Conservation (phyloP, 257 asterid genomes). For the Leonotis leonurus region DNA sequence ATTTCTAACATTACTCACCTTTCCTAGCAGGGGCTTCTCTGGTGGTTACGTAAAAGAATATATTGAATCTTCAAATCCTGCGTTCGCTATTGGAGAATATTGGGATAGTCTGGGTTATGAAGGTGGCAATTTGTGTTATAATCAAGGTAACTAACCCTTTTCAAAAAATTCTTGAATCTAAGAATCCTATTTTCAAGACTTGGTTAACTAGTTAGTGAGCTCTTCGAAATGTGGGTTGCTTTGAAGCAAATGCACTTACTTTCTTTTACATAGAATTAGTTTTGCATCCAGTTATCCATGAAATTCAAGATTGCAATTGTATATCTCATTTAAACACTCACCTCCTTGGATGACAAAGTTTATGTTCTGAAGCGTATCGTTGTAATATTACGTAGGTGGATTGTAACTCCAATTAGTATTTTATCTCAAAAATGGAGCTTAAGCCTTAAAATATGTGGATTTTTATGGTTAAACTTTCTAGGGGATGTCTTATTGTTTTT, state of each 20-base stretch:
- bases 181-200: not conserved
- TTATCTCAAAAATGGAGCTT: not conserved
- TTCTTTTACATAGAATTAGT: not conserved
- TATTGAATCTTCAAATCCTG: slow-evolving; percentile 45
- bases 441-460: not conserved
- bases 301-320: not conserved
- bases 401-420: not conserved
- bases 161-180: not conserved
- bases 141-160: slow-evolving; percentile 22
- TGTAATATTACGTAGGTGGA: not conserved
- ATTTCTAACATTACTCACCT: not conserved
- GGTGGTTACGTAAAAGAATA: slow-evolving; percentile 53
- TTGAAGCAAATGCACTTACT: not conserved
- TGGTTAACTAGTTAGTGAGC: not conserved
- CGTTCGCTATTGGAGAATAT: slow-evolving; percentile 53
- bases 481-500: not conserved
- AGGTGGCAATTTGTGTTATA: slow-evolving; percentile 51
- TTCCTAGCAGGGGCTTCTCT: slow-evolving; percentile 35
- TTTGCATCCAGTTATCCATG: not conserved
- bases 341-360: not conserved
- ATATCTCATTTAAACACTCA: not conserved
- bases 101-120: slow-evolving; percentile 56
- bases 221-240: not conserved
- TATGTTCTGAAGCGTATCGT: not conserved
- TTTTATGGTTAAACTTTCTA: too few relatives aligned